Evolutionary conservation across 176 grass and related monocot species (phyloP), one percentile per base, ranked within the genome.

Genomic region (Luzula sylvatica): DNA sequence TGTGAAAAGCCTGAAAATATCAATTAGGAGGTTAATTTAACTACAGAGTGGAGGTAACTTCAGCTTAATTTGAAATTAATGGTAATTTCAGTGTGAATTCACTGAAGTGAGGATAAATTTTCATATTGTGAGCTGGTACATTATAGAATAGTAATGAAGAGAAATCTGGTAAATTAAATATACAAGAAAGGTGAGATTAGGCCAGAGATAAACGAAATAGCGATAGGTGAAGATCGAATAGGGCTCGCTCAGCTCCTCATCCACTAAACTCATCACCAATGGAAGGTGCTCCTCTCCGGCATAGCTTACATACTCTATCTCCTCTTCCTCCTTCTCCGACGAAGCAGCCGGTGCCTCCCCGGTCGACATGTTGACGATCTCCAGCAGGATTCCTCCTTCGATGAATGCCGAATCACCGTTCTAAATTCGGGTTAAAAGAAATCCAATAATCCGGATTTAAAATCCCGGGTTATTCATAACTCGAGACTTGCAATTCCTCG

Each of bases 151-250:
- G 22, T 11, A 23, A 22, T 25, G 5, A 2, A 8, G 8, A 42
- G 22, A 7, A 11, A n/a, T n/a, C n/a, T n/a, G n/a, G n/a, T n/a
- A n/a, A n/a, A n/a, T n/a, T n/a, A n/a, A n/a, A 11, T 59, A 21
- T 82, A 95, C 90, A 19, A 89, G 71, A 58, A 96, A 86, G 49
- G 90, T 96, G 29, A 96, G 84, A 72, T 96, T 76, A 3, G 90
- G 90, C 90, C 84, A 96, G 20, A 82, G 70, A 66, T 96, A 89
- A 67, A 96, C 84, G 81, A 96, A 89, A 72, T 96, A 96, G 66
- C 84, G 84, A 78, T 89, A 89, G 53, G 90, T 96, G 67, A 96
- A 96, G 83, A 96, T 96, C 50, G 90, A 96, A 61, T 96, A 96
- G 58, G 84, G 84, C 66, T 96, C 84, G 81, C 90, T 96, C n/a